Base-by-base conservation (phyloP, 139 green algal genomes). In the Astrephomene gubernaculifera region DNA sequence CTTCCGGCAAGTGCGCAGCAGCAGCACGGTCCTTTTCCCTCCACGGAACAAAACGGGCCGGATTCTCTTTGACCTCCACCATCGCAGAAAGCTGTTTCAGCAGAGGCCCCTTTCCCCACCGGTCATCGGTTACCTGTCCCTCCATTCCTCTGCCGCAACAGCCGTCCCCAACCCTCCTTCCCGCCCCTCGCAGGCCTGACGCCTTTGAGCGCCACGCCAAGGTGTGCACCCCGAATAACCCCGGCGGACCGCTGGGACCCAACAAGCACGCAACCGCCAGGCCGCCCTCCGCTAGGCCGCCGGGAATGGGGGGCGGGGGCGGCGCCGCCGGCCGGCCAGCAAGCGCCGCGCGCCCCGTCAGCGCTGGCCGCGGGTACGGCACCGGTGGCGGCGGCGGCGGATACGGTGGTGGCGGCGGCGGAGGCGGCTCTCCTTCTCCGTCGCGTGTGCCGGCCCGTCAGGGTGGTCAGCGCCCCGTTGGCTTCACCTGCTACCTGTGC, bases 211-310 rank as follows among this genome's bases (percentile, higher is more conserved):
- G 75, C 33, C 88, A 92, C 71, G 71, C 41, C 38, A 92, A 90
- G 69, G 84, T 89, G 53, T 92, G 86, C 86, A 92, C 89, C 7
- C 81, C 70, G 6, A 71, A 83, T 82, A 92, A 92, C 86, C 89
- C 89, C 33, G 89, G 89, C 0, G 89, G 89, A 24, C 89, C 89
- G 8, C 75, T 92, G 27, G 89, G 89, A 52, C 87, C 83, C 17
- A 75, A 75, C 79, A 91, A 89, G 64, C 78, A 82, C 33, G 78
- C 38, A 45, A 71, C 57, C 41, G 35, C 12, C 14, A 17, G 60
- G 25, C 60, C n/a, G n/a, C n/a, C 68, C 12, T 60, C 41, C 60
- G 29, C 43, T 27, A 5, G 31, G 1, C 27, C 27, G 29, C 9
- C 25, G 1, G 1, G 39, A 19, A 52, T 33, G 38, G 70, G 41